Base-by-base conservation (phyloP, 2,329 filamentous ascomycete species). In the Neospermospora avenae region DNA sequence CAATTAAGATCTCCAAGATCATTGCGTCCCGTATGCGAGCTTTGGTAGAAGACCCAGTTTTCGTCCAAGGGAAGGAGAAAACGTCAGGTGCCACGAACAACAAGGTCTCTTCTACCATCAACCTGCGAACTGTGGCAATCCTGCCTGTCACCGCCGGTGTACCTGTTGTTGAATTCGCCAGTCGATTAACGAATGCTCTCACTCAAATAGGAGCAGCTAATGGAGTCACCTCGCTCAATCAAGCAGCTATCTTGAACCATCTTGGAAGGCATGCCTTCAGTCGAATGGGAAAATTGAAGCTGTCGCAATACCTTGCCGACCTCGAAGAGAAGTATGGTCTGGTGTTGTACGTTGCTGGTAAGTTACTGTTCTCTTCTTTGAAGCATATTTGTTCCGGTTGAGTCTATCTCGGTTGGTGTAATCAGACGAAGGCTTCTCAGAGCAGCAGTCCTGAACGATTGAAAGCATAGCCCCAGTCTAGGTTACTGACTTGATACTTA, bases 1-100 rank as follows among this genome's bases (percentile, higher is more conserved):
- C 95, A 0, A 98, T 99, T 74, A 97, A 98, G 75, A 96, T 99
- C 28, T 98, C 95, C 1, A 99, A 98, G 74, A 95, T 99, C 67
- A 97, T 99, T 69, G 95, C 95, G 0, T 92, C 93, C 37, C 86
- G 95, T 3, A 98, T 99, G 95, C 83, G 93, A 62, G 84, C 90
- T 44, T 77, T 97, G 41, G 85, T 98, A 20, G 91, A 98, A 68
- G 88, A 93, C 68, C 90, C 91, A 1, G 77, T 90, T 16, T 82
- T 85, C 37, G 82, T 88, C 41, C 80, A 86, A 56, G 80, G 82
- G 8, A 85, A 85, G 61, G 89, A 93, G 55, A 78, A 81, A 4
- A 77, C 77, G n/a, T 78, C 80, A 8, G 81, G 82, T 13, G 82
- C 83, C 3, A 81, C 84, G 1, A 81, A 80, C 35, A 88, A 85